Evolutionary conservation across 2,329 filamentous ascomycete species (phyloP), one percentile per base, ranked within the genome.

Genomic region (Cladosporium austrohemisphaericum): DNA sequence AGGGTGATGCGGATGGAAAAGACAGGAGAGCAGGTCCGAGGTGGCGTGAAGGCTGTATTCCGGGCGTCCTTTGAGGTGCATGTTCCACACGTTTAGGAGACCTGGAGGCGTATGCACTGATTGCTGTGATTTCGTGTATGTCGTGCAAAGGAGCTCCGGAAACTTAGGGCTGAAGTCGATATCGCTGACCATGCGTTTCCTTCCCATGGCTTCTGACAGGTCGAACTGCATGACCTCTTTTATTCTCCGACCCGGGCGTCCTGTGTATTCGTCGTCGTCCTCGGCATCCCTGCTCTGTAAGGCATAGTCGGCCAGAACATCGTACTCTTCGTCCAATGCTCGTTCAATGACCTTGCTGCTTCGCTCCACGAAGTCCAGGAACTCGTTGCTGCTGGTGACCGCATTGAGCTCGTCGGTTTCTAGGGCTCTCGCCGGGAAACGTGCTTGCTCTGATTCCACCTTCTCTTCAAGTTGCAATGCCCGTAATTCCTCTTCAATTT

Each of bases 1-100:
- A 4, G 92, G 92, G 67, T 98, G 93, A 65, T 96, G 96, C 0
- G 93, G 93, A n/a, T 93, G 97, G 71, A 98, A 98, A 58, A 93
- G 94, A 56, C 93, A 93, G 0, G 91, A 88, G 11, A 98, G 78
- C 46, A 98, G 89, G 69, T 98, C 93, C 36, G 91, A 96, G 53
- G 94, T 92, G 8, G 92, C 91, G 61, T 95, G 91, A 68, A 98
- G 96, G 51, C 95, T 85, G 69, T 95, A 97, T 75, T 98, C 93
- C 1, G 93, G 90, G 23, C 93, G 83, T 59, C 93, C 88, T 60
- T 94, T 91, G 67, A 97, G 84, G 68, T 97, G 91, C 63, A 90
- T 79, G 65, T 96, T 98, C 94, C 94, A 98, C 26, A 98, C 85
- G 67, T 96, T 91, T 25, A 98, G 85, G 35, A 98, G 78, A 20